Evolutionary conservation across 805 yeast genomes (phyloP).

Genomic region (Jamesozyma rosinii): DNA sequence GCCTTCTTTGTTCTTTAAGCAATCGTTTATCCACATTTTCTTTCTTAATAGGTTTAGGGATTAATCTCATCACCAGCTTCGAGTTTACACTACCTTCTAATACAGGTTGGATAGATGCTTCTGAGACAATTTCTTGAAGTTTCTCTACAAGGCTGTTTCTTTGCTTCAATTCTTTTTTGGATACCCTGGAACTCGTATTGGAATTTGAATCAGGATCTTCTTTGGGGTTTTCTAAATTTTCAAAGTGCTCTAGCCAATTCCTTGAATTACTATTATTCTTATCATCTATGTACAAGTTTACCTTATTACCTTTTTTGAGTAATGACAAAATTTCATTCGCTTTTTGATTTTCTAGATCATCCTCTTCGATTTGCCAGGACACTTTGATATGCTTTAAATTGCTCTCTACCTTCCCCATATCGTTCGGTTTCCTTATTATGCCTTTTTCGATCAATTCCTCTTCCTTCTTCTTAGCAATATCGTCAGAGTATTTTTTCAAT

Average conservation of each 20-base stretch:
- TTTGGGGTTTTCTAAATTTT: slow-evolving; percentile 4
- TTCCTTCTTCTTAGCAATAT: slow-evolving; percentile 19
- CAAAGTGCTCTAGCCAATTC: slow-evolving; percentile 25
- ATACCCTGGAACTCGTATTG: slow-evolving; percentile 7
- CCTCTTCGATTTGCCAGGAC: slow-evolving; percentile 48
- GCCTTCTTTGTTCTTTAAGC: slow-evolving; percentile 28
- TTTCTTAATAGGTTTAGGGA: slow-evolving; percentile 16
- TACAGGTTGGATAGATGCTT: slow-evolving; percentile 17
- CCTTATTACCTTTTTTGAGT: slow-evolving; percentile 36
- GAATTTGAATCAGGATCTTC: slow-evolving; percentile 4
- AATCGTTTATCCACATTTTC: slow-evolving; percentile 24
- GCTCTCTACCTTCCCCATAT: slow-evolving; percentile 15
- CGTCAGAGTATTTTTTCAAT: slow-evolving; percentile 23
- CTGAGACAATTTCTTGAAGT: slow-evolving; percentile 23
- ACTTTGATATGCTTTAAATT: slow-evolving; percentile 41
- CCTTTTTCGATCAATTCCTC: slow-evolving; percentile 21
- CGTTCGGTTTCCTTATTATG: slow-evolving; percentile 8
- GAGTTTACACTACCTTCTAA: slow-evolving; percentile 26
- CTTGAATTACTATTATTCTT: slow-evolving; percentile 20
- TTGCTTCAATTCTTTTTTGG: slow-evolving; percentile 29
- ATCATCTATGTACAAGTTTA: slow-evolving; percentile 36
- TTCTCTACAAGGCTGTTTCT: slow-evolving; percentile 29
- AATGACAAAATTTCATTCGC: slow-evolving; percentile 40
- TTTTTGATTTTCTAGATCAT: slow-evolving; percentile 47
- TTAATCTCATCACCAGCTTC: slow-evolving; percentile 25